Conservation (phyloP, 345 rosid genomes). For the Eucalyptus tenuipes region DNA sequence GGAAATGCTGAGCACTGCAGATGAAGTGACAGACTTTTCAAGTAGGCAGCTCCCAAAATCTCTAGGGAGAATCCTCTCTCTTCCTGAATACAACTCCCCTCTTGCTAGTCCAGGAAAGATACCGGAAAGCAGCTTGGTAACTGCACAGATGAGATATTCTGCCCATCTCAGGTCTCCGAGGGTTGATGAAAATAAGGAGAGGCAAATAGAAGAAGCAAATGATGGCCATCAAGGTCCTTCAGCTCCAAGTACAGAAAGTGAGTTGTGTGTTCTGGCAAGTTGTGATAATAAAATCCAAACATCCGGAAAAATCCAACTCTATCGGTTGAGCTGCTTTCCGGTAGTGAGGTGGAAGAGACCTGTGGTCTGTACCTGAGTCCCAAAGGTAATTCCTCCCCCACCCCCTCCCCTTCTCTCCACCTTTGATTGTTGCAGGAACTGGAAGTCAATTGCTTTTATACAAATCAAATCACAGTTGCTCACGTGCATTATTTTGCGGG, state of each 20-base stretch:
- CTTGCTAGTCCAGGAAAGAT: conserved; percentile 60
- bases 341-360: conserved; percentile 15
- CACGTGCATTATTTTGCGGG: conserved; percentile 9
- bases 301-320: conserved; percentile 2
- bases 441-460: background rate
- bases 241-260: conserved; percentile 1
- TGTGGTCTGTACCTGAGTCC: background rate
- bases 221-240: conserved; percentile 11
- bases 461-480: background rate
- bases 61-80: conserved; percentile 72
- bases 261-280: background rate
- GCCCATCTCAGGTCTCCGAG: conserved; percentile 16
- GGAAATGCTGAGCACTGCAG: conserved; percentile 61
- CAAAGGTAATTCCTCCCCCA: background rate
- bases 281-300: background rate
- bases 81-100: conserved; percentile 72
- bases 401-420: background rate
- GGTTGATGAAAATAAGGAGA: conserved; percentile 9
- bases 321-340: conserved; percentile 4
- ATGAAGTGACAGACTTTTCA: conserved; percentile 27
- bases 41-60: conserved; percentile 36
- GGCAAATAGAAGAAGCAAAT: conserved; percentile 21
- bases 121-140: conserved; percentile 24
- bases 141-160: conserved; percentile 37
- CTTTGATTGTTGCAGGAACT: background rate